Evolutionary conservation across 2,329 filamentous ascomycete species (phyloP).

Genomic region (Pseudocercospora crystallina): DNA sequence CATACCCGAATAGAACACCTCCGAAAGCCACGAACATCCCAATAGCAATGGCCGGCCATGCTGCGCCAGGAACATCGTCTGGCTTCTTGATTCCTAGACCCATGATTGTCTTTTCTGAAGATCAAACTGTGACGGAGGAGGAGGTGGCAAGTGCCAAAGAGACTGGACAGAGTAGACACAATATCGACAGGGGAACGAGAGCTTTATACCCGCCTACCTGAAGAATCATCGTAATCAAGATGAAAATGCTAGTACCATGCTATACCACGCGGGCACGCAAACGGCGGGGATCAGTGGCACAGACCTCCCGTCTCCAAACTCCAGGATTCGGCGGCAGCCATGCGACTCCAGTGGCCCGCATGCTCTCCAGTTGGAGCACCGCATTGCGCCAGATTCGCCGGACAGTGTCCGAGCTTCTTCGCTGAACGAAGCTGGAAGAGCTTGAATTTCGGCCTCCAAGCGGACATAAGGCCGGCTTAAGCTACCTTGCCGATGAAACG

Average conservation of each 20-base stretch:
- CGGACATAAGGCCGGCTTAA: conserved; percentile 7
- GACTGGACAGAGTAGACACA: not conserved
- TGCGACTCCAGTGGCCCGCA: not conserved
- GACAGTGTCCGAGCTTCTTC: not conserved
- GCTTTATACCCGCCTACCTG: no score
- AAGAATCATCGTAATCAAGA: no score
- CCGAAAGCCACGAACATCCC: conserved; percentile 42
- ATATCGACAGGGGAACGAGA: no score
- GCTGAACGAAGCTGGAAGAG: not conserved
- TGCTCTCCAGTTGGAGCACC: conserved; percentile 1
- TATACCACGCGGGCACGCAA: no score
- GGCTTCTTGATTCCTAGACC: conserved; percentile 21
- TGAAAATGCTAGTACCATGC: no score
- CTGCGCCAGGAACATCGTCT: conserved; percentile 20
- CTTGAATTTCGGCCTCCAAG: conserved; percentile 5
- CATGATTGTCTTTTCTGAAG: conserved; percentile 1
- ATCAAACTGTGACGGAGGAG: not conserved
- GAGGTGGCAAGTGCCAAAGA: not conserved
- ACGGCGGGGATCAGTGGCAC: no score
- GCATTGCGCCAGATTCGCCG: not conserved
- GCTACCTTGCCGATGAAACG: not conserved
- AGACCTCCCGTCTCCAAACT: not conserved
- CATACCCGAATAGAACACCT: conserved; percentile 35
- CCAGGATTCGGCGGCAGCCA: not conserved
- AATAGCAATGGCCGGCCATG: conserved; percentile 46